Base-by-base conservation (phyloP, 345 rosid species). In the Anacardium occidentale region DNA sequence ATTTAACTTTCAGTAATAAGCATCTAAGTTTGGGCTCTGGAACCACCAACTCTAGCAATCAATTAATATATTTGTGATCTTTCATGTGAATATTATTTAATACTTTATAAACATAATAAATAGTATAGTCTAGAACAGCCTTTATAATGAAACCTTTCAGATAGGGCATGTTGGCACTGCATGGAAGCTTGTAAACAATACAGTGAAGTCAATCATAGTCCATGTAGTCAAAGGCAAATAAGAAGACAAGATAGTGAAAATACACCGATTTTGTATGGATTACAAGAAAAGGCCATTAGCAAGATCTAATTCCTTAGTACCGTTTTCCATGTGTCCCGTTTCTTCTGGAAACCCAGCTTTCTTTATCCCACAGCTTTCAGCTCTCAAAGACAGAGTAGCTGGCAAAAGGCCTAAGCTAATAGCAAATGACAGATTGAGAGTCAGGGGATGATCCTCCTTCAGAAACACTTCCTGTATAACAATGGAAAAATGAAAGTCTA, bases 381-480 rank as follows among this genome's bases (percentile, higher is more conserved):
- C 88, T 74, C 80, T 81, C 81, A 95, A 83, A 37, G 97, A 88
- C 71, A 95, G 45, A 6, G 88, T 80, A 77, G 77, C 75, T 47
- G 99, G 99, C 81, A 95, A 74, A 77, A 92, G 91, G 77, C 98
- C 99, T 74, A 95, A 83, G 85, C 98, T 91, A 64, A 84, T 76
- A 64, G 87, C 83, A 79, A 95, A 92, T 47, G 97, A 86, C 56
- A 95, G 73, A 80, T 87, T 91, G 79, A 87, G 81, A 69, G 88
- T 91, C 72, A 95, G 88, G 70, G 99, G 93, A 80, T 95, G 99
- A 84, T 92, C 91, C 86, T 95, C 99, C 78, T 84, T 82, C 84
- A 92, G 62, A 77, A 84, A 69, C 61, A 86, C 57, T 20, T 88
- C 96, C 99, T 95, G 90, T 78, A 84, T 47, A 79, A 68, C 50